Evolutionary conservation across 768 basidiomycete species (phyloP), one percentile per base, ranked within the genome.

Genomic region (Hortiboletus flavorubellus): DNA sequence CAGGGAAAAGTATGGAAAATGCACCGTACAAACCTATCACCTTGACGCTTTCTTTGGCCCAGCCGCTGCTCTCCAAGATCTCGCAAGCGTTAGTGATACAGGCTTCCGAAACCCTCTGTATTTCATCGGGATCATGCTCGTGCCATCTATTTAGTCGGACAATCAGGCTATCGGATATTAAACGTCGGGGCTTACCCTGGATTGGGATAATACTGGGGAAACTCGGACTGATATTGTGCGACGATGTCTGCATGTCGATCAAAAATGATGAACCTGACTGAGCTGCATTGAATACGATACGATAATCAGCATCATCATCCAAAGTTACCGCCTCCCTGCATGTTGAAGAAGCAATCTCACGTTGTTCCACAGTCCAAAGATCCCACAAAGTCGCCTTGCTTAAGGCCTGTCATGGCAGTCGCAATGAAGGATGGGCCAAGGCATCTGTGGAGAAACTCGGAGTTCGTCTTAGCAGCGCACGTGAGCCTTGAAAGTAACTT

Each of bases 351-450:
- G 31, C 31, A 49, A 34, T 75, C 90, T 68, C 64, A 94, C 93
- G 94, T 97, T 46, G 94, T 97, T 39, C 94, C 94, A 66, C 94
- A 96, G 72, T 97, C 94, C 56, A 97, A 78, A 47, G 92, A 91
- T 52, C 92, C 94, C 42, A 97, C 86, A 70, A 96, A 93, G 68
- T 93, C 86, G 55, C 85, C 86, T 63, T 82, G 80, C 64, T 81
- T 85, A 49, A 78, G 73, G 43, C 49, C 45, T 15, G 66, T 43
- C 76, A 79, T 76, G 55, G 29, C 35, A 8, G 55, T 45, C 26
- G 4, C 26, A 40, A 41, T 1, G 26, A 56, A 46, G 3, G 21
- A 55, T 29, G 10, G 11, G 21, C 21, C 21, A 21, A 21, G 21
- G 39, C 9, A n/a, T 34, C 21, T 33, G 33, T 23, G 46, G 46